Base-by-base conservation (phyloP, 2,329 filamentous ascomycete species). In the Penicillium frequentans region DNA sequence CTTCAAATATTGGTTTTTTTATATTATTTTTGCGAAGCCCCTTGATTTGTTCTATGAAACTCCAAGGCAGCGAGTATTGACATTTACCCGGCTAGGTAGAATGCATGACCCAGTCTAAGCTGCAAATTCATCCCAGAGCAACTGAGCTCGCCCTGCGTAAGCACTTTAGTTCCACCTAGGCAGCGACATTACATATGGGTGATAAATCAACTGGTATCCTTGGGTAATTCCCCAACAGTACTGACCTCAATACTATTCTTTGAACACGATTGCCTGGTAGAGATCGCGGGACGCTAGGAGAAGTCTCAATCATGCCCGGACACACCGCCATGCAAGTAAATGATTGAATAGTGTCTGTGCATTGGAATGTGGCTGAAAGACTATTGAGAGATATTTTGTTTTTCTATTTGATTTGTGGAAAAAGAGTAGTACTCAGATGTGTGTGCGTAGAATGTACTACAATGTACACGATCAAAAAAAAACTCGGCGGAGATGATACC, bases 201-300 rank as follows among this genome's bases (percentile, higher is more conserved):
- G 3, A 31, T 33, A 16, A 33, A 33, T 33, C 31, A 16, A 7
- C 14, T 33, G 35, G 5, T 6, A 37, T n/a, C 6, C 35, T 13
- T 23, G 0, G 19, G 21, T 13, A 2, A 19, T 14, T 5, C 3
- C 27, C 27, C 10, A 29, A 11, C 10, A 16, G 5, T 33, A 39
- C 8, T 19, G 5, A 19, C 9, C 8, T 9, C 35, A 39, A 19
- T 19, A 39, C 35, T 10, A 39, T 23, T 11, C n/a, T 19, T 21
- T 23, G 11, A 23, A 42, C 23, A 23, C 2, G 19, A 42, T 23
- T 23, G 35, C 35, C n/a, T 19, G 26, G 7, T 24, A 13, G 16
- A 46, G 13, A 54, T 33, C 33, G 31, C 23, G 9, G 19, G 48
- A 59, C 48, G 57, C 50, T 26, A 59, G 57, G 57, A 59, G 57